Percentiles rank a stretch among this genome's conserved stretches.
Evolutionary conservation across 768 basidiomycete genomes (phyloP).

Genomic region (Hortiboletus flavorubellus): DNA sequence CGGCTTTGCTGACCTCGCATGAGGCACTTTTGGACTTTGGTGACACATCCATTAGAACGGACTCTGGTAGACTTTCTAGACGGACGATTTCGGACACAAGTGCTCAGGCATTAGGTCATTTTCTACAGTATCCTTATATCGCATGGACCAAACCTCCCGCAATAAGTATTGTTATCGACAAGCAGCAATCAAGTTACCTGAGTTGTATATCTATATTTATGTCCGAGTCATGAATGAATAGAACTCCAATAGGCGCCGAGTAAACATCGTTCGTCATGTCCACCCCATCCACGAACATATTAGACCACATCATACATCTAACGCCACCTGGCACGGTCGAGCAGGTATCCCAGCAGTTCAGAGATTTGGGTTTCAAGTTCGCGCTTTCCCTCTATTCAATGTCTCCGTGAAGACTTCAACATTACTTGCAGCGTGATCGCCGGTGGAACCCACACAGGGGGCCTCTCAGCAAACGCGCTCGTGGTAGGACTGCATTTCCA

Average conservation of each 20-base stretch:
- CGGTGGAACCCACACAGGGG: conserved; percentile 64
- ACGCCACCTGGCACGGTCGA: conserved; percentile 58
- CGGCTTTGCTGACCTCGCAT: conserved; percentile 38
- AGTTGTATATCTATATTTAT: not conserved
- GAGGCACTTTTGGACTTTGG: not conserved
- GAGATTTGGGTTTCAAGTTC: conserved; percentile 64
- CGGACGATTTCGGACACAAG: not conserved
- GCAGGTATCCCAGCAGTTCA: conserved; percentile 49
- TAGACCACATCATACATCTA: conserved; percentile 75
- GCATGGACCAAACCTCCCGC: not conserved
- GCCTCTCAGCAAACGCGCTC: conserved; percentile 61
- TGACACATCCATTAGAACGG: not conserved
- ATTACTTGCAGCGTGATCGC: conserved; percentile 49
- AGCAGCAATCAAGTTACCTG: not conserved
- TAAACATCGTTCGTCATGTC: conserved; percentile 15
- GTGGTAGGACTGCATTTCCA: conserved; percentile 39
- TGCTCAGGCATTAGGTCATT: not conserved
- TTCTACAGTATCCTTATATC: not conserved
- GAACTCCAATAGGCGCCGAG: not conserved
- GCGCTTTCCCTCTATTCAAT: conserved; percentile 6
- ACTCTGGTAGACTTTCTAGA: conserved; percentile 1
- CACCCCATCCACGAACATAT: conserved; percentile 36
- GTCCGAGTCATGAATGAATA: not conserved
- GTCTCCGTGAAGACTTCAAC: not conserved
- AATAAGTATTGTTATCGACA: not conserved